Evolutionary conservation across 2,329 filamentous ascomycete species (phyloP), one percentile per base, ranked within the genome.

Genomic region (Magnaporthiopsis rhizophila): DNA sequence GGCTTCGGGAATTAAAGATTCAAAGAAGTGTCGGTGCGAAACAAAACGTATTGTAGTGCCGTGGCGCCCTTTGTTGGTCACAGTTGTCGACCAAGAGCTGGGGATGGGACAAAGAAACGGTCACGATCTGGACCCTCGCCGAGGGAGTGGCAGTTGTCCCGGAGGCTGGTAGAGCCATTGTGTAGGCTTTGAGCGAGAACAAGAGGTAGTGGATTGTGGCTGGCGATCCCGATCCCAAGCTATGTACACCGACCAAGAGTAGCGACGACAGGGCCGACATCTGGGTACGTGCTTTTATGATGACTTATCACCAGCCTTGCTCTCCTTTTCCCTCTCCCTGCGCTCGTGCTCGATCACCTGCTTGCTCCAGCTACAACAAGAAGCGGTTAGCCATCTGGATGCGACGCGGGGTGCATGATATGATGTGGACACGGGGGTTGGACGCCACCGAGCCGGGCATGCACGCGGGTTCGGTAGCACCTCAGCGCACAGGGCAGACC

Each of bases 291-390:
- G 30, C 30, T 26, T 45, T 63, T 21, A 53, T 36, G 32, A 50
- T 62, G 67, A 62, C 65, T 68, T 63, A 64, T 68, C 61, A 58
- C 45, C 26, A 5, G 26, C 30, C n/a, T 53, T 53, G 15, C 64
- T 62, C 59, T 67, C 67, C 66, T 69, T 68, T 63, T 69, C 72
- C 68, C 73, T 73, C 63, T 78, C 73, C 59, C 72, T 74, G 68
- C 73, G 74, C 69, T 81, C 79, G 73, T 80, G 71, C 69, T 80
- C 78, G 66, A 72, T 75, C 67, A 80, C 77, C 68, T 81, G 79
- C 67, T 73, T 79, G 69, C 72, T 77, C 78, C 78, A 80, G 63
- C 79, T 81, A 66, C 32, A 24, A 12, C 18, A 34, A 45, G 30
- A 24, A 24, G 50, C 7, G 11, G 61, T 67, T 57, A 65, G 60